These are phyloP conservation scores for Lentinula raphanica DNA, from an alignment of 768 basidiomycete species.

Conservation along the genomic window DNA sequence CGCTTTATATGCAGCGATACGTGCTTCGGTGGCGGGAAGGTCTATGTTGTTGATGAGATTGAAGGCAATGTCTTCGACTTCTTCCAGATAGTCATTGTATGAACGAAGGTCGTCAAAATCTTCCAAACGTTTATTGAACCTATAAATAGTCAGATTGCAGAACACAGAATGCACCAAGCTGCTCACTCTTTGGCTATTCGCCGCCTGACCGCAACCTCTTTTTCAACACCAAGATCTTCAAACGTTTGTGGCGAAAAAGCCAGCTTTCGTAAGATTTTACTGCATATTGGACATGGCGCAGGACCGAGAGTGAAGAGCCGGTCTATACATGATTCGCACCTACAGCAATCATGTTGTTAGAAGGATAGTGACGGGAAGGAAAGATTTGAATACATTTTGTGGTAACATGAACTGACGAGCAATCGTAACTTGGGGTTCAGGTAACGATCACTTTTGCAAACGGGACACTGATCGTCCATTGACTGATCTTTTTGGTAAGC, in stretches of 20 bases:
- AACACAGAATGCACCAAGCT: background rate
- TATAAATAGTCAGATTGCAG: conserved; percentile 22
- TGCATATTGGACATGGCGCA: conserved; percentile 93
- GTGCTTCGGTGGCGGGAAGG: conserved; percentile 72
- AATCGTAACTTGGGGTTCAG: conserved; percentile 91
- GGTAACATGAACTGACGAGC: conserved; percentile 94
- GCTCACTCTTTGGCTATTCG: conserved; percentile 85
- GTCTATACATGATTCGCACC: conserved; percentile 99
- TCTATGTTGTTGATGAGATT: conserved; percentile 92
- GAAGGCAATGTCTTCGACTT: conserved; percentile 95
- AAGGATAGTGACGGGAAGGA: background rate
- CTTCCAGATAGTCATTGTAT: conserved; percentile 95
- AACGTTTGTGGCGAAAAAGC: conserved; percentile 96
- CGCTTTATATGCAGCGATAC: conserved; percentile 70
- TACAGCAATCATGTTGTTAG: conserved; percentile 26
- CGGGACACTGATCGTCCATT: conserved; percentile 93
- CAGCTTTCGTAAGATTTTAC: conserved; percentile 79
- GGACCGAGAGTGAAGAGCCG: conserved; percentile 93
- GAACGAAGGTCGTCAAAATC: conserved; percentile 77
- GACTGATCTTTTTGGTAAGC: conserved; percentile 37
- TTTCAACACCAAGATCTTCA: conserved; percentile 88
- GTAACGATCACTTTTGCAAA: conserved; percentile 95
- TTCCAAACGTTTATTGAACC: conserved; percentile 90
- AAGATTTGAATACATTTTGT: conserved; percentile 75
- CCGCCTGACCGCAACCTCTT: conserved; percentile 86